These are phyloP conservation scores for Darksidea phi DNA, from an alignment of 495 filamentous ascomycete species.

Conservation along the genomic window DNA sequence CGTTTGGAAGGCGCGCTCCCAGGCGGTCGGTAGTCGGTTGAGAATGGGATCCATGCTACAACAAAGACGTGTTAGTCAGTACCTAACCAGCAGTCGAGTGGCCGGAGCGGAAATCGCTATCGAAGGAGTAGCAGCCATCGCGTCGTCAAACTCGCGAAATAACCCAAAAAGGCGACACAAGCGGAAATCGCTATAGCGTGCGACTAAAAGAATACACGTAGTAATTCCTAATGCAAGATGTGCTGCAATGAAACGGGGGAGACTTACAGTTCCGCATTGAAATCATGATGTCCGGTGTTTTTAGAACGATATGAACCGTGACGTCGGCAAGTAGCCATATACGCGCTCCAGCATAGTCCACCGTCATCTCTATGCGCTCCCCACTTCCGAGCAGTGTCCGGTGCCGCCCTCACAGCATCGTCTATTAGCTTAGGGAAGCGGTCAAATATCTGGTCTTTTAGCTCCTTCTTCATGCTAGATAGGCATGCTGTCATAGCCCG, in stretches of 20 bases:
- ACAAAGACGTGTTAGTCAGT: not conserved
- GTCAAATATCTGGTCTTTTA: slow-evolving; percentile 50
- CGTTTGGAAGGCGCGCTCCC: slow-evolving; percentile 58
- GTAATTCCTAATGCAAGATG: too few species aligned
- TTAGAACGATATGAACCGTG: slow-evolving; percentile 46
- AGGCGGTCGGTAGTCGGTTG: slow-evolving; percentile 51
- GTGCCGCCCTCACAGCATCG: slow-evolving; percentile 17
- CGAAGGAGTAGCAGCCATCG: too few species aligned
- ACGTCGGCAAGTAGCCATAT: slow-evolving; percentile 61
- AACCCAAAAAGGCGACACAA: too few species aligned
- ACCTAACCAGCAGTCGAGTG: too few species aligned
- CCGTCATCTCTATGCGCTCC: slow-evolving; percentile 46
- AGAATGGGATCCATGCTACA: slow-evolving; percentile 53
- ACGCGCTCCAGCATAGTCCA: slow-evolving; percentile 57
- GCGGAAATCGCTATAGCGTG: too few species aligned
- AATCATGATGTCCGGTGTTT: slow-evolving; percentile 44
- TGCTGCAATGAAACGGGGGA: not conserved
- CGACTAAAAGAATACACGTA: too few species aligned
- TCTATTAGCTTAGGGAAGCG: slow-evolving; percentile 40
- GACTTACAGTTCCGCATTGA: slow-evolving; percentile 50
- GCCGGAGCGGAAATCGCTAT: too few species aligned
- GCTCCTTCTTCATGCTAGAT: slow-evolving; percentile 42
- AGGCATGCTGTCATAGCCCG: slow-evolving; percentile 43
- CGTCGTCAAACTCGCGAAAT: too few species aligned
- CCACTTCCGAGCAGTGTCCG: slow-evolving; percentile 51